These are phyloP conservation scores for Aspergillus egyptiacus DNA, from an alignment of 495 filamentous ascomycete genomes.

Conservation along the genomic window DNA sequence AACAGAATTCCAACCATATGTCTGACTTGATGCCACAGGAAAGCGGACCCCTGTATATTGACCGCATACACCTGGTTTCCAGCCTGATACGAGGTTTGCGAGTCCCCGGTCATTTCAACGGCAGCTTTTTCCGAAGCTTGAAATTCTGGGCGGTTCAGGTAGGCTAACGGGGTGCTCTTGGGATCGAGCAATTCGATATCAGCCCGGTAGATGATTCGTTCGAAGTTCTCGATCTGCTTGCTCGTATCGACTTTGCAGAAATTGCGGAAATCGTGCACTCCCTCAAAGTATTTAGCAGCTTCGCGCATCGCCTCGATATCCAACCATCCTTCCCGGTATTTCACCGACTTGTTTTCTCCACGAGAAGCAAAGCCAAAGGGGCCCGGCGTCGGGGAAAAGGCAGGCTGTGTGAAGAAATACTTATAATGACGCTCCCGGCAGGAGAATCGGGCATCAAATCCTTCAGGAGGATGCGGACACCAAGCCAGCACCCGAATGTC, in stretches of 20 bases:
- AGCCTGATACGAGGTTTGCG: constrained; percentile 15
- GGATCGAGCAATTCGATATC: constrained; percentile 63
- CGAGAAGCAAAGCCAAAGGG: constrained; percentile 29
- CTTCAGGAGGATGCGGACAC: constrained; percentile 72
- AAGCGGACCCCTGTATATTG: constrained; percentile 81
- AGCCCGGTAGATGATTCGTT: constrained; percentile 66
- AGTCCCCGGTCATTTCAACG: constrained; percentile 14
- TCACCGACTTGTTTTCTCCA: constrained; percentile 17
- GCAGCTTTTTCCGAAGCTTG: constrained; percentile 19
- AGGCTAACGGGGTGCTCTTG: constrained; percentile 39
- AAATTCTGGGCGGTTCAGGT: constrained; percentile 31
- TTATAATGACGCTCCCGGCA: constrained; percentile 84
- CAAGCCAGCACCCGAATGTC: constrained; percentile 90
- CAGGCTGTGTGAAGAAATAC: constrained; percentile 96
- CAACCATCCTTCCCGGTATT: constrained; percentile 53
- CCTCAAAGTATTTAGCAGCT: constrained; percentile 73
- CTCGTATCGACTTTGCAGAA: constrained; percentile 85
- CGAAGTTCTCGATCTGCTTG: constrained; percentile 81
- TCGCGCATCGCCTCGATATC: constrained; percentile 81
- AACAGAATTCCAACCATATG: constrained; percentile 87
- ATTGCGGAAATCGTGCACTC: constrained; percentile 90
- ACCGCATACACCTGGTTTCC: constrained; percentile 75
- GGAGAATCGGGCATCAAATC: constrained; percentile 89
- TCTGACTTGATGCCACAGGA: constrained; percentile 96
- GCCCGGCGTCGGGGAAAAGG: constrained; percentile 57